Conservation (phyloP, 2,329 filamentous ascomycete genomes). For the Fusarium irregulare region DNA sequence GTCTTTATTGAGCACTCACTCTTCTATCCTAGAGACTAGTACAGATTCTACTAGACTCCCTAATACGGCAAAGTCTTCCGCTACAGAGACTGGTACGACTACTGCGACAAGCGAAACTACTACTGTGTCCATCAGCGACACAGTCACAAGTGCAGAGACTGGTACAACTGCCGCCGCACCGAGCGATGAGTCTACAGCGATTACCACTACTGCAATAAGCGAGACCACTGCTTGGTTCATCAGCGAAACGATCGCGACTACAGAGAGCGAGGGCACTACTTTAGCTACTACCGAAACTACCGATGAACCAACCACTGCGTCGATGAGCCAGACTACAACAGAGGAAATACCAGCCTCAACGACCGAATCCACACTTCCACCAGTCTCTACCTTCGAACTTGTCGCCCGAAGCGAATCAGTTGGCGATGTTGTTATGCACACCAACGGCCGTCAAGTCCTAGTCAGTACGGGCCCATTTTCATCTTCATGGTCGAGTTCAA, state of each 20-base stretch:
- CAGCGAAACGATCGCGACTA: not conserved
- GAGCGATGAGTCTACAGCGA: not conserved
- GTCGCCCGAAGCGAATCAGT: not conserved
- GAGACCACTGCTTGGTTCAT: not conserved
- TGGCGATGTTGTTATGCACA: not conserved
- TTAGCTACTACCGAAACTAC: not conserved
- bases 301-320: accelerated
- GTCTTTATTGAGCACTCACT: no score
- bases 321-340: not conserved
- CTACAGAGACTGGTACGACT: not conserved
- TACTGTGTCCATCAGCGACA: not conserved
- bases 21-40: no score
- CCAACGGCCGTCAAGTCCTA: accelerated
- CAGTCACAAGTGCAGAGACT: not conserved
- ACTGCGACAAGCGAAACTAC: not conserved
- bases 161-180: accelerated
- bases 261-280: accelerated
- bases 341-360: not conserved
- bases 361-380: not conserved
- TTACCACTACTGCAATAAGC: not conserved
- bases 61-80: accelerated
- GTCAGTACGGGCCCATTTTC: accelerated
- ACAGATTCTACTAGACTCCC: no score
- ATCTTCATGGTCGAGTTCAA: not conserved
- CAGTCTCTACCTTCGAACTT: not conserved